phyloP scores from a whole-genome alignment of 1,139 yeast genomes.

The Yamadazyma jaroonii region DNA sequence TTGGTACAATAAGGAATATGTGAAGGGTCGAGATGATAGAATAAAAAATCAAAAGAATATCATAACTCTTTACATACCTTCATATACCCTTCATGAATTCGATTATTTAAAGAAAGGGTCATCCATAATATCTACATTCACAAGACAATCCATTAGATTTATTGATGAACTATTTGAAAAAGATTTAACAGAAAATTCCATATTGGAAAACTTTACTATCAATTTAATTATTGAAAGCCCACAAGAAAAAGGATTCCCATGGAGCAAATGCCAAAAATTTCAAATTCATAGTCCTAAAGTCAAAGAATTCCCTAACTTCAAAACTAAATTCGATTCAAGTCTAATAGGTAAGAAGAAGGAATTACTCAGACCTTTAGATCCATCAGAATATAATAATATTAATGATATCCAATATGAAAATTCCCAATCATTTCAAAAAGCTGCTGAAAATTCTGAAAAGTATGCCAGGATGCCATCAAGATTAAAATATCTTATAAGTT shows the following conservation, averaged over 20 bases:
- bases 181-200: conserved; percentile 5
- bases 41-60: conserved; percentile 17
- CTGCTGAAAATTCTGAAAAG: conserved; percentile 26
- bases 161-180: conserved; percentile 42
- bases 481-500: conserved; percentile 46
- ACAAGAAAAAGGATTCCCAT: conserved; percentile 44
- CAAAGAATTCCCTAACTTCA: conserved; percentile 46
- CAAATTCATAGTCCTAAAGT: conserved; percentile 43
- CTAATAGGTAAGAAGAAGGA: conserved; percentile 18
- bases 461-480: conserved; percentile 50
- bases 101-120: conserved; percentile 53
- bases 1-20: conserved; percentile 41
- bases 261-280: conserved; percentile 47
- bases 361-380: not conserved
- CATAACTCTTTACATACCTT: conserved; percentile 43
- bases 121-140: conserved; percentile 53
- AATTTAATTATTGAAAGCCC: conserved; percentile 33
- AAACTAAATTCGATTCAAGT: conserved; percentile 34
- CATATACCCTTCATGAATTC: conserved; percentile 56
- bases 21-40: conserved; percentile 8
- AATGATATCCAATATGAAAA: conserved; percentile 36
- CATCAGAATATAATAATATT: conserved; percentile 10
- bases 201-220: conserved; percentile 12
- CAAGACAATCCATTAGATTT: conserved; percentile 54
- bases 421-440: conserved; percentile 25